Evolutionary conservation across 768 basidiomycete genomes (phyloP).

Genomic region (Tricholoma terreum): DNA sequence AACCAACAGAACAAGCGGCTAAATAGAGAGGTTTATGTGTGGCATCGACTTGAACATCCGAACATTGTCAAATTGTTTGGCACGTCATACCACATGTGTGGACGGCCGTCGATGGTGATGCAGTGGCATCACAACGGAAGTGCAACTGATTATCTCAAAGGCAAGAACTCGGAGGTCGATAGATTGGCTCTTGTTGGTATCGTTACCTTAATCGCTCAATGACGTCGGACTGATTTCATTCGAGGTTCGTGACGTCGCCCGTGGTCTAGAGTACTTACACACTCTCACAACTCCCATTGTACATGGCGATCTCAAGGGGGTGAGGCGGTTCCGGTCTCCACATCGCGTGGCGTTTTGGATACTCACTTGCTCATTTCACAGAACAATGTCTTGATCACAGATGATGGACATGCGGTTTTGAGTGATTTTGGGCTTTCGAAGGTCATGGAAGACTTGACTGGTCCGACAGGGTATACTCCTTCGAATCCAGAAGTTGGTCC

Average conservation of each 20-base stretch:
- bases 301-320: slow-evolving; percentile 29
- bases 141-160: slow-evolving; percentile 37
- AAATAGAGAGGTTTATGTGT: slow-evolving; percentile 44
- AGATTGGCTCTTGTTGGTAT: slow-evolving; percentile 35
- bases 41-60: slow-evolving; percentile 46
- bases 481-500: slow-evolving; percentile 29
- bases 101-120: slow-evolving; percentile 37
- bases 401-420: slow-evolving; percentile 36
- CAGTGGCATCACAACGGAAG: slow-evolving; percentile 50
- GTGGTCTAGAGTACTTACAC: slow-evolving; percentile 44
- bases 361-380: slow-evolving; percentile 8
- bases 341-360: too few relatives aligned
- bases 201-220: neutral
- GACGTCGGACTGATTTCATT: neutral
- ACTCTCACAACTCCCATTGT: slow-evolving; percentile 34
- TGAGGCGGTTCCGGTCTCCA: slow-evolving; percentile 9
- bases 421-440: slow-evolving; percentile 45
- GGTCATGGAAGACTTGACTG: slow-evolving; percentile 28
- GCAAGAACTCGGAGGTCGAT: slow-evolving; percentile 25
- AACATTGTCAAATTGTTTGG: slow-evolving; percentile 51
- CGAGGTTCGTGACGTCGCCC: slow-evolving; percentile 41
- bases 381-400: slow-evolving; percentile 46
- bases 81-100: slow-evolving; percentile 37
- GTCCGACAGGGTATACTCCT: slow-evolving; percentile 27
- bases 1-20: slow-evolving; percentile 29